Evolutionary conservation across 345 rosid species (phyloP), one percentile per base, ranked within the genome.

Genomic region (Corchorus olitorius): DNA sequence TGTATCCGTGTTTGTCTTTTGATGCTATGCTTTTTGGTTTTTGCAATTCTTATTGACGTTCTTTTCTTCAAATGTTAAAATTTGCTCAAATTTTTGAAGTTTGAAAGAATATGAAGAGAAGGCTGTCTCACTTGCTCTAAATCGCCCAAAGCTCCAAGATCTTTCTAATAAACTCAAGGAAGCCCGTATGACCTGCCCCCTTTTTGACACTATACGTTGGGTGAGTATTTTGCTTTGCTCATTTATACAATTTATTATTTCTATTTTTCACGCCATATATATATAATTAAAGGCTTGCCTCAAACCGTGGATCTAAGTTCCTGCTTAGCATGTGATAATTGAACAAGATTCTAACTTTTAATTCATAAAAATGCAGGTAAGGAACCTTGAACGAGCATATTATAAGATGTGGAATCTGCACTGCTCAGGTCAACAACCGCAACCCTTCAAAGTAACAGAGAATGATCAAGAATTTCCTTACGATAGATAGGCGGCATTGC

Each of bases 121-220:
- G 82, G 97, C 97, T 0, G 96, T 95, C 17, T 85, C 96, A 16
- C 83, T 93, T 74, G 99, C 99, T 6, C 60, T 89, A 72, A 82
- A 90, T 84, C 85, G 85, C 55, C 82, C 91, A 46, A 93, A 92
- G 86, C 97, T 93, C 41, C 80, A 83, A 79, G 92, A 87, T 37
- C 91, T 95, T 15, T 86, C 91, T 2, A 80, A 86, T 54, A 90
- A 87, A 70, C 82, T 95, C 37, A 89, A 83, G 76, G 86, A 90
- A 45, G 88, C 75, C 72, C 96, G 99, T 14, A 27, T 92, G 83
- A 84, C 89, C 1, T 93, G 98, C 79, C 98, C 99, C 69, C 84
- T 95, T 37, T 95, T 95, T 34, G 99, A 95, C 85, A 93, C 99
- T 6, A 73, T 61, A n/a, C 97, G 99, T 39, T 95, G 99, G 99